Evolutionary conservation across 129 eudicot species (phyloP), one percentile per base, ranked within the genome.

Genomic region (Saussurea involucrata): DNA sequence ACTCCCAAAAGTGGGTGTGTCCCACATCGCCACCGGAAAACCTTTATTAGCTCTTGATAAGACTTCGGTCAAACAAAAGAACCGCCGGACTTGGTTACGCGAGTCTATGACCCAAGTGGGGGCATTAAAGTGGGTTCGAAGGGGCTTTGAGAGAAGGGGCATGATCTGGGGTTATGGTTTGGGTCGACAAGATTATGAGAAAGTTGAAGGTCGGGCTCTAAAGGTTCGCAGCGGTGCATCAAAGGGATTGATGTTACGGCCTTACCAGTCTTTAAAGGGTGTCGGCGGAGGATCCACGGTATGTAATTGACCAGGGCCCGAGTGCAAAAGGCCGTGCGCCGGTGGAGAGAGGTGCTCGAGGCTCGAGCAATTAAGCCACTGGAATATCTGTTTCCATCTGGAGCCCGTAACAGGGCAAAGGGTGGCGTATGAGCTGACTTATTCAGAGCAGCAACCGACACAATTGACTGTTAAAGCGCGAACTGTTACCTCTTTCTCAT

Each of bases 341-440:
- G 74, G 72, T 75, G 73, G 73, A 15, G 60, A 5, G 0, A 17
- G 0, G 4, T 17, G 15, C 13, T 32, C 5, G 44, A 36, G 44
- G 44, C 44, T 8, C 0, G 37, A 11, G 61, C 53, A 42, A 42
- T 42, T 42, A 12, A 11, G 36, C 55, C 72, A 71, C 31, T 5
- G 25, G 72, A 40, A 63, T 70, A 78, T 78, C 82, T 8, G n/a
- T 42, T 37, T 71, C 70, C 82, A 42, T 28, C 66, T 2, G 34
- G 22, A 53, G 17, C 13, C 57, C 0, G 20, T 17, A n/a, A 17
- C 1, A 36, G 9, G 76, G 71, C 13, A 53, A 53, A 53, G 31
- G 25, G 66, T 78, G 82, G 82, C 72, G 82, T 78, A 78, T 31
- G 82, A 18, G 72, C 83, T 79, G 83, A 15, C 73, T 79, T 79